Base-by-base conservation (phyloP, 1,139 yeast genomes). In the Diutina pseudorugosa region DNA sequence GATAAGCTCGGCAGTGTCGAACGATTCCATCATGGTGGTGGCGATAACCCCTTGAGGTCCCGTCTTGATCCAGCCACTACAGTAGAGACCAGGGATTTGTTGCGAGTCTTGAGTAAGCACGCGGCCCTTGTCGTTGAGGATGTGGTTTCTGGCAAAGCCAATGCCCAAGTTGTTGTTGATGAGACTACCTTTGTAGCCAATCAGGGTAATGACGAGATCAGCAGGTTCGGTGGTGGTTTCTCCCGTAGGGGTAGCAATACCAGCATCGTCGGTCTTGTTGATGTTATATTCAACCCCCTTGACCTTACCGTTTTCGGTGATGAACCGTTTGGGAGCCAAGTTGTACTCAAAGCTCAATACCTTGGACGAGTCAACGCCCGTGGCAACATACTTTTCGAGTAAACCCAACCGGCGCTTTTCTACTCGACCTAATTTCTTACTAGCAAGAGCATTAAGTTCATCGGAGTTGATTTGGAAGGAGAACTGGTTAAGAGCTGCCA, bases 41-140 rank as follows among this genome's bases (percentile, higher is more conserved):
- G 96, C 95, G 57, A 93, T 93, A 5, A 90, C 95, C 0, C 99
- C 99, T 41, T 79, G 77, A 8, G 96, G 89, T 0, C 96, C 96
- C 53, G 78, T 83, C 55, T 85, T 82, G 53, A 91, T 85, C 99
- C 99, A 93, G 0, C 99, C 99, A 4, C 93, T 73, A 1, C 88
- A 82, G 61, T 90, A 45, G 7, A 45, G 5, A 93, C 58, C 88
- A 69, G 0, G 91, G 87, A 0, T 74, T 71, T 11, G n/a, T 19
- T 33, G 23, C 11, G 19, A 7, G 9, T 19, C 19, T 3, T 8
- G 14, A 4, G 4, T n/a, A 21, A 76, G 60, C 0, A 85, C 77
- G 52, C 84, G 75, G 0, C 96, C 96, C 8, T 73, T 71, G 11
- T 64, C 62, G 58, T 85, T 87, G 3, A 75, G 69, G n/a, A 91